Conservation (phyloP, 2,329 filamentous ascomycete genomes). For the Dactylellina leptospora region DNA sequence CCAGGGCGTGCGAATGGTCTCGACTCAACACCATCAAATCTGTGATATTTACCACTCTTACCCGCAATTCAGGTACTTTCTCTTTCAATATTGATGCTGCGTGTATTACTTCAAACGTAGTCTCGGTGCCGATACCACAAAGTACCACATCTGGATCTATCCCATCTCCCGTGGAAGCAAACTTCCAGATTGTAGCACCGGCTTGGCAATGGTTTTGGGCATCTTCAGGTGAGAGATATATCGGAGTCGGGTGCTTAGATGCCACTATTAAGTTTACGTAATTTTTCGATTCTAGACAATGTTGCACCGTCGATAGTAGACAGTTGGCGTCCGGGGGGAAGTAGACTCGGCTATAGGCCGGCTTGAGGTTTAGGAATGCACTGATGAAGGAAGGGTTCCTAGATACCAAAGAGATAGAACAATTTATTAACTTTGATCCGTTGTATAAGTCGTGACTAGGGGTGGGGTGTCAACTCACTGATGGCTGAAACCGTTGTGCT, state of each 20-base stretch:
- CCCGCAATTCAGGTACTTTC: conserved; percentile 65
- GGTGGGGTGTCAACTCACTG: conserved; percentile 59
- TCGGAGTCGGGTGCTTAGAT: conserved; percentile 71
- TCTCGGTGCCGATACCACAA: conserved; percentile 71
- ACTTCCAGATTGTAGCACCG: conserved; percentile 70
- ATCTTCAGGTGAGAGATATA: conserved; percentile 69
- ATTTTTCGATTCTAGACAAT: conserved; percentile 62
- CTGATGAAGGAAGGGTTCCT: conserved; percentile 73
- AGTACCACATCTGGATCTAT: conserved; percentile 70
- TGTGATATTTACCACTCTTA: conserved; percentile 72
- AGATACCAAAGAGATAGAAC: not conserved
- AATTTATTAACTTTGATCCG: not conserved
- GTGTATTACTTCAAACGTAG: conserved; percentile 72
- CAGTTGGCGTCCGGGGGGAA: conserved; percentile 74
- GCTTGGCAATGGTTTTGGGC: conserved; percentile 69
- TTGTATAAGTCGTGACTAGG: too few species aligned
- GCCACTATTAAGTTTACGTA: conserved; percentile 75
- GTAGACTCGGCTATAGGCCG: conserved; percentile 70
- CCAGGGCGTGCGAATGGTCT: conserved; percentile 70
- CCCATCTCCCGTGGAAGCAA: conserved; percentile 68
- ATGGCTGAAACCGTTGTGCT: conserved; percentile 75
- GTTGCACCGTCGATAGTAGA: conserved; percentile 71
- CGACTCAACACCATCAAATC: conserved; percentile 71
- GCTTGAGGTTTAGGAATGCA: conserved; percentile 71
- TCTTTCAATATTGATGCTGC: conserved; percentile 68